These are phyloP conservation scores for Bruguiera gymnorhiza DNA, from an alignment of 345 rosid genomes.

Conservation along the genomic window DNA sequence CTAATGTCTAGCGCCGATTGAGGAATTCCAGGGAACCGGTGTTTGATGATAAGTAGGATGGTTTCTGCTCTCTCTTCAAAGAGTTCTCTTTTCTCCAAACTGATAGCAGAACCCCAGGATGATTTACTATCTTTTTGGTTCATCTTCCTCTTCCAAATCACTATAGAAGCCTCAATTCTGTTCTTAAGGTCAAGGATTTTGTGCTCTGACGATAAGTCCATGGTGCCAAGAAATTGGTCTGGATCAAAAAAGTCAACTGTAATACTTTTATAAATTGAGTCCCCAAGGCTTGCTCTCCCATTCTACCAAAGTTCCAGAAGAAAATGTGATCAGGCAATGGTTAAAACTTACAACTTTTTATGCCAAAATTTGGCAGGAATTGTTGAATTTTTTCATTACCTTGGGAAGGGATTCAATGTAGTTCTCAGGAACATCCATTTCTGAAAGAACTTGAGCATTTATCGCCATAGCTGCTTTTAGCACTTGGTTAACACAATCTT, in stretches of 20 bases:
- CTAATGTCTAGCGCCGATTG: conserved; percentile 85
- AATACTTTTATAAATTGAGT: conserved; percentile 59
- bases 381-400: conserved; percentile 31
- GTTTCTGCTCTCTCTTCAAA: conserved; percentile 94
- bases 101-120: conserved; percentile 79
- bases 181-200: conserved; percentile 80
- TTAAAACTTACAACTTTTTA: not conserved
- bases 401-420: conserved; percentile 87
- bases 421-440: conserved; percentile 85
- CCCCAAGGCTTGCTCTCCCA: conserved; percentile 86
- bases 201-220: conserved; percentile 78
- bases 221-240: conserved; percentile 58
- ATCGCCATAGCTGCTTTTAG: conserved; percentile 97
- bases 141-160: conserved; percentile 91
- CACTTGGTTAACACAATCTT: conserved; percentile 84
- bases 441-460: conserved; percentile 78
- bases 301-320: conserved; percentile 39
- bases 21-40: conserved; percentile 69
- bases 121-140: conserved; percentile 72
- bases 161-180: conserved; percentile 82
- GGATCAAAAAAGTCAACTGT: conserved; percentile 78
- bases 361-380: not conserved
- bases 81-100: conserved; percentile 80
- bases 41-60: conserved; percentile 69
- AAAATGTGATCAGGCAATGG: conserved; percentile 10